Base-by-base conservation (phyloP, 2,329 filamentous ascomycete genomes). In the Cordyceps fumosorosea region DNA sequence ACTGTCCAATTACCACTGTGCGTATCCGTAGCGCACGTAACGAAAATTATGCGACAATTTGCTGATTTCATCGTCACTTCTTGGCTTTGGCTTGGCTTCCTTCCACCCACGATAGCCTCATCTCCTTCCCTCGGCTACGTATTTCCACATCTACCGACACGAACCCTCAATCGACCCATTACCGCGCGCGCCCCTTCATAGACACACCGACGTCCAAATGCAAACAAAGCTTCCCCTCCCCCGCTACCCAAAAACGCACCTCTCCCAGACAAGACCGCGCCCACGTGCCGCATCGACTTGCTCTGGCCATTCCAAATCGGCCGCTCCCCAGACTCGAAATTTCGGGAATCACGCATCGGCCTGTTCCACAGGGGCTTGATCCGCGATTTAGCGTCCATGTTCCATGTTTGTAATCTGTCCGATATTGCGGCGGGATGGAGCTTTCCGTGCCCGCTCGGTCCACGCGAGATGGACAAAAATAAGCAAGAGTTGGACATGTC, bases 271-370 rank as follows among this genome's bases (percentile, higher is more conserved):
- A n/a, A 34, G 42, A 57, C 29, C 32, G 32, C 45, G 29, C 55
- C 56, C 56, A 59, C 56, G 56, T 59, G 56, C 56, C 5, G 10
- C 56, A 59, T 51, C 18, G 34, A 59, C 47, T 59, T 47, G 56
- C 47, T 7, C 29, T 45, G 14, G 24, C 54, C 54, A 3, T 18
- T 45, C 29, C 42, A 11, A 10, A 37, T 57, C 42, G 44, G 44
- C 55, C n/a, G 42, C 3, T 26, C 34, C 37, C 53, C 34, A 44
- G 37, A 20, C 53, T 29, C 29, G 29, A 26, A 26, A 48, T 26
- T 8, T 47, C 45, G 34, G 34, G 34, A 14, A 37, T 37, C 34
- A 37, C 34, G 2, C 34, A 37, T 37, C 34, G 34, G 34, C 34
- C 4, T 37, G 34, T 37, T 37, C 34, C 34, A 37, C 3, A 24